Base-by-base conservation (phyloP, 768 basidiomycete genomes). In the Collybiopsis luxurians region DNA sequence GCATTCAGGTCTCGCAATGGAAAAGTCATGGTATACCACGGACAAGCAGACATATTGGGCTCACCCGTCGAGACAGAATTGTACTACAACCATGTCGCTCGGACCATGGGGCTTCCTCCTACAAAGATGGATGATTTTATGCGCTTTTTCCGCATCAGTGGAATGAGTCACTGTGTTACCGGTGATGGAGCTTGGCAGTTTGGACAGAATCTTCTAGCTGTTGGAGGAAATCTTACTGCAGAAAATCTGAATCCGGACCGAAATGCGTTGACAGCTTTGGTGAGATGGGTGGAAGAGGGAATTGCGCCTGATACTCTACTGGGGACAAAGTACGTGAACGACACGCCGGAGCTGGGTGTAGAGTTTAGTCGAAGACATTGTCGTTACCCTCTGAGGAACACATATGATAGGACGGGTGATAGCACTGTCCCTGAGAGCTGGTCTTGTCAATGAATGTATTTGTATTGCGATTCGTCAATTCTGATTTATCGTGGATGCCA, bases 141-240 rank as follows among this genome's bases (percentile, higher is more conserved):
- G 40, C 62, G 64, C 26, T 55, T 65, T 36, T 65, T 63, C 60
- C 46, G 60, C 27, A 56, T 61, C 21, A 60, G 62, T 11, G 64
- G 64, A 36, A 65, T 65, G 64, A 43, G 49, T 27, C 64, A 65
- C 50, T 65, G 64, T 46, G 21, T 36, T 9, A 54, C 48, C 24
- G 62, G 63, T 6, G 53, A 53, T 11, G 61, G 61, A 3, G 59
- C 59, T 5, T 62, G 59, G 59, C 42, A 39, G 26, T 23, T 62
- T 30, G 61, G 61, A 23, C 61, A 62, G 50, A 23, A 17, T 38
- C 24, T 53, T 17, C n/a, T 12, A 12, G 34, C 11, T 4, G 24
- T 15, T 26, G 52, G 34, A 43, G 36, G 36, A 21, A 17, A 43
- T 19, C n/a, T 44, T n/a, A 24, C 17, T 9, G 42, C n/a, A 17